Base-by-base conservation (phyloP, 768 basidiomycete genomes). In the Chalciporus piperatus region DNA sequence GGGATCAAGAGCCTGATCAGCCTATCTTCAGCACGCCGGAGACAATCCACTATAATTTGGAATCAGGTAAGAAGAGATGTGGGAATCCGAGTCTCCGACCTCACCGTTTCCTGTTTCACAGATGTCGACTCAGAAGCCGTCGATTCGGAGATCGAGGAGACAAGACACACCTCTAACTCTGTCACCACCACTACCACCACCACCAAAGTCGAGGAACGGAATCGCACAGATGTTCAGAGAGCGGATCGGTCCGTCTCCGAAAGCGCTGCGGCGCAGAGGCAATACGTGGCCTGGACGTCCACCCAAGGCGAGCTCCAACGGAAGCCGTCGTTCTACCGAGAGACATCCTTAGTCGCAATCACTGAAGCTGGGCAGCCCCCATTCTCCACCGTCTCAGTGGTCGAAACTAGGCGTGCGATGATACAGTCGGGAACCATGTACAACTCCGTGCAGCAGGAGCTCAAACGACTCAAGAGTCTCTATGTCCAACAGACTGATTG, bases 401-500 rank as follows among this genome's bases (percentile, higher is more conserved):
- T 40, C 12, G 51, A 46, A 11, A 14, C 30, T 22, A 25, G 25
- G 8, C 17, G 32, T 28, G n/a, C 28, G 8, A 1, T 37, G 40
- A 19, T 12, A 8, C 23, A 28, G 16, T 25, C 44, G 17, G 42
- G 27, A 28, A 7, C 12, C 13, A 32, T 8, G 9, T 19, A 19
- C 37, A 13, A 12, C 42, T 19, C 41, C 22, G 9, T 12, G n/a
- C 13, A 16, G 10, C 37, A 56, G 11, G 16, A 45, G 8, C 25
- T 56, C 0, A 1, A 17, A 13, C 16, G 25, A 37, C 45, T 57
- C 2, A 25, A 57, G 19, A 19, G 28, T 17, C 23, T 30, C 6
- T 38, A 49, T 35, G 46, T 28, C 17, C 43, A 56, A 7, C 46
- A 57, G 23, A 51, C 11, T 13, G 43, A 56, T 17, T 41, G 41